A percentile compares a stretch with the other conserved stretches of the same genome.
These are phyloP conservation scores for Cladophialophora bantiana DNA, from an alignment of 2,329 filamentous ascomycete genomes.

Conservation along the genomic window DNA sequence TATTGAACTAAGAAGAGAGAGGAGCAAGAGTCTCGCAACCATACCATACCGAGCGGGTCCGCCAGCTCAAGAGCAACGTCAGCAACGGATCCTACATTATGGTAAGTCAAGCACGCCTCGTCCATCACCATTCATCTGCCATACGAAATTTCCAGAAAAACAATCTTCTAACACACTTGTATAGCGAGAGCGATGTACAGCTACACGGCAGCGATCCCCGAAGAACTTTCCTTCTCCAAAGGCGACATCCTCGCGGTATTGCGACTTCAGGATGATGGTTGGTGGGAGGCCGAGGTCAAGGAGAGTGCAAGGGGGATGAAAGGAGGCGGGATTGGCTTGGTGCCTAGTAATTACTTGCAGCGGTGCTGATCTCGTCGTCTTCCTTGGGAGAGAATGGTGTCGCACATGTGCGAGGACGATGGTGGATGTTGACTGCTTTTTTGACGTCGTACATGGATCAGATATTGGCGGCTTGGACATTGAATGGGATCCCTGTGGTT, in stretches of 20 bases:
- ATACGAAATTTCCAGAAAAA: conserved; percentile 7
- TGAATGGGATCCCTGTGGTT: neutral
- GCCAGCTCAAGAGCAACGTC: conserved; percentile 11
- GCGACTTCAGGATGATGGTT: conserved; percentile 93
- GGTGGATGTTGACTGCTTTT: neutral
- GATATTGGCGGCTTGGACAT: neutral
- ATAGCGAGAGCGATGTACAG: conserved; percentile 90
- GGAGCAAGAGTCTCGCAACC: conserved; percentile 80
- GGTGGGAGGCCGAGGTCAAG: conserved; percentile 96
- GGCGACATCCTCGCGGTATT: conserved; percentile 89
- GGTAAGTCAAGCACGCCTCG: conserved; percentile 74
- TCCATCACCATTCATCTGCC: neutral
- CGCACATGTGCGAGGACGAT: neutral
- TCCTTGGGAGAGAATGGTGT: neutral
- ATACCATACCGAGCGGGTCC: conserved; percentile 57
- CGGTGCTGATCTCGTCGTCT: conserved; percentile 51
- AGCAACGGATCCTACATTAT: conserved; percentile 76
- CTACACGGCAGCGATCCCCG: conserved; percentile 92
- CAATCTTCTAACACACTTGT: conserved; percentile 7
- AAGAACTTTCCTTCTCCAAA: conserved; percentile 91
- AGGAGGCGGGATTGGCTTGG: conserved; percentile 64
- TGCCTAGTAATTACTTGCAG: conserved; percentile 73
- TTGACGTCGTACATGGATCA: neutral
- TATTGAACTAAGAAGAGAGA: conserved; percentile 48
- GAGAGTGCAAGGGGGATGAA: conserved; percentile 59